Base-by-base conservation (phyloP, 768 basidiomycete species). In the Boletus eberwhitei region DNA sequence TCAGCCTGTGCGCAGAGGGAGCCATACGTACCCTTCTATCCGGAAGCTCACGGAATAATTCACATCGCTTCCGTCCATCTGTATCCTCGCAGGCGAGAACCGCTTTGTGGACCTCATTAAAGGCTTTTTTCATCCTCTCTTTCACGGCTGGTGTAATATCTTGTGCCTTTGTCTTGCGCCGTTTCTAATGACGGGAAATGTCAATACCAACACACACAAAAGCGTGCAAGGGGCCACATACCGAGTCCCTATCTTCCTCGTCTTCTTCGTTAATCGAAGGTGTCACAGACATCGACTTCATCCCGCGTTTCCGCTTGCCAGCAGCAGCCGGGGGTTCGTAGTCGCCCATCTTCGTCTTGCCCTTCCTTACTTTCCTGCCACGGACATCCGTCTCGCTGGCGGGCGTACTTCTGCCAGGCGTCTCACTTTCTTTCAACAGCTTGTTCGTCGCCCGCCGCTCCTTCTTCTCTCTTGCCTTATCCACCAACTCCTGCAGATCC, bases 11-110 rank as follows among this genome's bases (percentile, higher is more conserved):
- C n/a, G 8, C 1, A 34, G 48, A n/a, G 19, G 19, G 50, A 48
- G 40, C 1, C 4, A 31, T 14, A 70, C 78, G 58, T 64, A 87
- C 89, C 69, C 85, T 80, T 71, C 77, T 85, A 65, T 88, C 86
- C 5, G 93, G 93, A n/a, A 90, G 78, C 57, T 92, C 90, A 53
- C 84, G 81, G 82, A 96, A 96, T 40, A 95, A 79, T 55, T 92
- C 90, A 63, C 89, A 90, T 17, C 90, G 86, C 70, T 85, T 86
- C 49, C 92, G 83, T 43, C 89, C 88, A 41, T 79, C 82, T 8
- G 81, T 77, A 59, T 90, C 87, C 67, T 87, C 84, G 59, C 86
- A 85, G 57, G 77, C 80, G 41, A 85, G 71, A 29, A 93, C 88
- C 26, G 90, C 86, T 59, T 82, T 83, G 70, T 86, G 79, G 63